Conservation (phyloP, 2,329 filamentous ascomycete genomes). For the Fusarium odoratissimum region DNA sequence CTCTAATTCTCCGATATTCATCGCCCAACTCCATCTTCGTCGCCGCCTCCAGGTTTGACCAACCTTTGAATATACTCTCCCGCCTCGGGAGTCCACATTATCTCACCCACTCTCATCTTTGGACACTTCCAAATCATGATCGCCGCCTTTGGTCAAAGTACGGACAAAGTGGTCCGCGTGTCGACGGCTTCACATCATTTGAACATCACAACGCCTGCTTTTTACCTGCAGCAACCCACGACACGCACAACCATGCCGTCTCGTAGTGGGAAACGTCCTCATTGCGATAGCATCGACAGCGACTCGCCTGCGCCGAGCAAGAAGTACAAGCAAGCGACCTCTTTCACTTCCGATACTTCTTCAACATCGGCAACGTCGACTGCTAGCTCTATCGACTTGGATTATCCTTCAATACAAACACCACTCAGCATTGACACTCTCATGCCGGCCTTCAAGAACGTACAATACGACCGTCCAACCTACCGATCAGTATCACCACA, state of each 20-base stretch:
- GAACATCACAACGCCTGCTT: constrained; percentile 14
- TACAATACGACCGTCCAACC: constrained; percentile 38
- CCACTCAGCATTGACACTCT: constrained; percentile 33
- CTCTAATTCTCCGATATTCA: constrained; percentile 11
- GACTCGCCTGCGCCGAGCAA: constrained; percentile 41
- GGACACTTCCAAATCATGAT: constrained; percentile 8
- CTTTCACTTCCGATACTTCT: constrained; percentile 40
- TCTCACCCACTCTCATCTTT: neutral
- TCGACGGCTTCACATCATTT: constrained; percentile 23
- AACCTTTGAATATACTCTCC: neutral
- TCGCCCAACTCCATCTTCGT: neutral
- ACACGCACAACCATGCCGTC: constrained; percentile 30
- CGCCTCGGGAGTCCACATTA: neutral
- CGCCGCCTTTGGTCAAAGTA: constrained; percentile 22
- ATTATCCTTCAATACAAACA: constrained; percentile 21
- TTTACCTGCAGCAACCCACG: constrained; percentile 24
- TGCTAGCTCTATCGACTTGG: constrained; percentile 30
- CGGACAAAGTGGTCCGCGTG: constrained; percentile 24
- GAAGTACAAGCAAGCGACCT: constrained; percentile 43
- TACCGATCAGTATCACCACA: constrained; percentile 42
- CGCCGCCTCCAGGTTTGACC: neutral
- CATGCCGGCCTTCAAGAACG: constrained; percentile 37
- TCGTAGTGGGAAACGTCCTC: constrained; percentile 40
- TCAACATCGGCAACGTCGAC: constrained; percentile 32
- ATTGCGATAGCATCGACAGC: constrained; percentile 32